Conservation (phyloP, 352 stramenopile species). For the Phytopythium helicoides region DNA sequence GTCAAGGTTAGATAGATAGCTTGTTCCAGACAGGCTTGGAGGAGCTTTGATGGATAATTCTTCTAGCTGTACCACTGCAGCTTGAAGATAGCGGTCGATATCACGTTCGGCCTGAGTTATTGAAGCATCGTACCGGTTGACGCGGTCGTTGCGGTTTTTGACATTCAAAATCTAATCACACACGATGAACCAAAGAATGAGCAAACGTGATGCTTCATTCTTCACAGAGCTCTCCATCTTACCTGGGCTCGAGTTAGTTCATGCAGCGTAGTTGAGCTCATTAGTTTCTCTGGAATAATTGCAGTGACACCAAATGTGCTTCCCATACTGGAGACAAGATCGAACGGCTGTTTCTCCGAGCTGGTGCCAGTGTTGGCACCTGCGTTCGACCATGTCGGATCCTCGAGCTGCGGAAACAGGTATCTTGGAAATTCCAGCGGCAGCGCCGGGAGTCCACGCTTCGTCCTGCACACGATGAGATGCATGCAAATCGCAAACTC, state of each 20-base stretch:
- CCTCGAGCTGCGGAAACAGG: slow-evolving; percentile 23
- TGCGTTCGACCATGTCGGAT: slow-evolving; percentile 1
- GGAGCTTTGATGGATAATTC: slow-evolving; percentile 17
- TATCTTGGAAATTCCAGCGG: slow-evolving; percentile 25
- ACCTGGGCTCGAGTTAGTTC: slow-evolving; percentile 2
- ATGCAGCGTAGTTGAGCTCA: not conserved
- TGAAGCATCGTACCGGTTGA: not conserved
- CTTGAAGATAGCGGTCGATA: slow-evolving; percentile 25
- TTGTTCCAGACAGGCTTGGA: slow-evolving; percentile 11
- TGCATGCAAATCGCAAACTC: slow-evolving; percentile 38
- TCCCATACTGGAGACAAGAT: slow-evolving; percentile 6
- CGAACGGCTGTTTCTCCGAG: slow-evolving; percentile 5
- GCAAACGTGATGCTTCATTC: not conserved
- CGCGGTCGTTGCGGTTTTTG: not conserved
- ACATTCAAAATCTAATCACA: slow-evolving; percentile 3
- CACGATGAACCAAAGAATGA: not conserved
- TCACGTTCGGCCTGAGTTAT: slow-evolving; percentile 9
- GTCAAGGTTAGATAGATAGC: slow-evolving; percentile 13
- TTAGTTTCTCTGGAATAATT: slow-evolving; percentile 3
- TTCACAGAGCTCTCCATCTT: not conserved
- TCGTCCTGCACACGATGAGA: slow-evolving; percentile 40
- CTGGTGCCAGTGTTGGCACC: not conserved
- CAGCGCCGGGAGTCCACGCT: slow-evolving; percentile 22
- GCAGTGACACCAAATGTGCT: not conserved
- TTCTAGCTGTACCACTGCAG: slow-evolving; percentile 21